Percentiles rank a stretch among this genome's conserved stretches.
These are phyloP conservation scores for Scalesia atractyloides DNA, from an alignment of 129 eudicot species.

Conservation along the genomic window DNA sequence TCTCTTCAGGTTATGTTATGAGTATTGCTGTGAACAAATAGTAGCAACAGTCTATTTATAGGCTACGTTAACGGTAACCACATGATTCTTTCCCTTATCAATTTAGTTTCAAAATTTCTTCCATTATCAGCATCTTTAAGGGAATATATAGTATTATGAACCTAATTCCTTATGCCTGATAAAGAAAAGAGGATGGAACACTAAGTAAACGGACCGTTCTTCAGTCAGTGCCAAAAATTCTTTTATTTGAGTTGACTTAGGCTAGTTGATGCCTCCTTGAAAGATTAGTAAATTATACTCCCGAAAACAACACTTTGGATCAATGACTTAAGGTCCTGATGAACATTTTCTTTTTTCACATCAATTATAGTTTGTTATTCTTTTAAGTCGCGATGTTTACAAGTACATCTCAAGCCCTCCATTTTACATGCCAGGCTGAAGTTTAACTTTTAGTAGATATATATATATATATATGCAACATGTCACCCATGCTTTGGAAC, in stretches of 20 bases:
- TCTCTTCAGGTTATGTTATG: slow-evolving; percentile 18
- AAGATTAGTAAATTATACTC: not conserved
- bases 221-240: slow-evolving; percentile 7
- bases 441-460: not conserved
- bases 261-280: not conserved
- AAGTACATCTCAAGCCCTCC: not conserved
- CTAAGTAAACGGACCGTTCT: not conserved
- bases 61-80: not conserved
- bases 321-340: not conserved
- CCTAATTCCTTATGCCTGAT: no score
- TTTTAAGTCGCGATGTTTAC: not conserved
- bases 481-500: slow-evolving; percentile 10
- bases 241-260: slow-evolving; percentile 28
- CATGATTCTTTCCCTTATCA: slow-evolving; percentile 12
- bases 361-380: not conserved
- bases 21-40: slow-evolving; percentile 1
- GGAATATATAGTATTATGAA: not conserved
- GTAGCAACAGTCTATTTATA: slow-evolving; percentile 13
- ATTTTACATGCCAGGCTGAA: not conserved
- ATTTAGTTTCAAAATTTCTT: slow-evolving; percentile 11
- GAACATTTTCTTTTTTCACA: not conserved
- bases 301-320: not conserved
- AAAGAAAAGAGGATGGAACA: not conserved
- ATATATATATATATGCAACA: not conserved
- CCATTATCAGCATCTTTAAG: slow-evolving; percentile 10